Conservation (phyloP, 176 grass and related monocot species). For the Oryza meyeriana region DNA sequence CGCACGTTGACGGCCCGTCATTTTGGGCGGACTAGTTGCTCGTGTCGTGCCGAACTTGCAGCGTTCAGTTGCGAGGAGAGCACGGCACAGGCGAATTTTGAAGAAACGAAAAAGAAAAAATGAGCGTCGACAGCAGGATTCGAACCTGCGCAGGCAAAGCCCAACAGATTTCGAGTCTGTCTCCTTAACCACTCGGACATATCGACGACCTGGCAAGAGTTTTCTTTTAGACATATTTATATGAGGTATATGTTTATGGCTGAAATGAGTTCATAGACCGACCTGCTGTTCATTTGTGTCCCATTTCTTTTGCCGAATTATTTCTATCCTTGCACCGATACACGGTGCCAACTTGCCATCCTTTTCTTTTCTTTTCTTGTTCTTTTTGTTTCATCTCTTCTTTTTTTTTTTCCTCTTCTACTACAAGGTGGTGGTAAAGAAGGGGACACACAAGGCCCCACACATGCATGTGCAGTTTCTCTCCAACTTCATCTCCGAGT, state of each 20-base stretch:
- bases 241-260: too few relatives aligned
- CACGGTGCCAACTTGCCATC: background rate
- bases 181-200: conserved; percentile 99
- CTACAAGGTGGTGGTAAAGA: background rate
- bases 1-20: too few relatives aligned
- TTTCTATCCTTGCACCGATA: background rate
- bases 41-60: too few relatives aligned
- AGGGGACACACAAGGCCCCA: conserved; percentile 5
- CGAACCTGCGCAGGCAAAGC: conserved; percentile 85
- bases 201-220: conserved; percentile 10
- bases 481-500: background rate
- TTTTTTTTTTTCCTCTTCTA: background rate
- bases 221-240: too few relatives aligned
- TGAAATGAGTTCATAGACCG: too few relatives aligned
- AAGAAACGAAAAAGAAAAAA: background rate
- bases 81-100: too few relatives aligned
- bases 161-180: conserved; percentile 99
- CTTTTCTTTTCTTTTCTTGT: background rate
- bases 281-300: too few relatives aligned
- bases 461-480: conserved; percentile 12
- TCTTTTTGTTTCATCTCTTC: conserved; percentile 27
- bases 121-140: conserved; percentile 69
- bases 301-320: background rate
- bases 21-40: too few relatives aligned
- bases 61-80: too few relatives aligned